Evolutionary conservation across 805 yeast genomes (phyloP), one percentile per base, ranked within the genome.

Genomic region (Schizosaccharomyces osmophilus): DNA sequence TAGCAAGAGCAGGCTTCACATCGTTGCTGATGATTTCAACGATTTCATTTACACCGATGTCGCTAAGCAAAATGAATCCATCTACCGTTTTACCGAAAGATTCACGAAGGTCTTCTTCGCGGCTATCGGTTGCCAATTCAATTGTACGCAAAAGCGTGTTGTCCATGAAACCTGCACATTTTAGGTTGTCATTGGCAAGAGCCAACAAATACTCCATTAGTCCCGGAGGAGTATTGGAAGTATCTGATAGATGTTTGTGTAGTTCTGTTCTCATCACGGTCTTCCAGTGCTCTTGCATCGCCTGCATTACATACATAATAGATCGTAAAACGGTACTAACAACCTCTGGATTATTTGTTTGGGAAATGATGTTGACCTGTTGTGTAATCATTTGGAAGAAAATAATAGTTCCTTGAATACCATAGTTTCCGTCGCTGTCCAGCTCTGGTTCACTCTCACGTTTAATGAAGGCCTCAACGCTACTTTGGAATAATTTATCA

Each of bases 291-390:
- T 73, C 73, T 64, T 85, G 87, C 64, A 95, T 75, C 61, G 76
- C 71, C 59, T 78, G 73, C 64, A 87, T 74, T 60, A 85, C 74
- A 5, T 73, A 74, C 41, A 84, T 79, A 75, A 88, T 85, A 63
- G 83, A 81, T 61, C 78, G 82, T 17, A 87, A 79, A 13, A 87
- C 93, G 29, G 90, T 93, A 13, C 82, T 82, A 42, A 87, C 74
- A 32, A 87, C 84, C 64, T 82, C 78, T 5, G 88, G 87, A 70
- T 85, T 88, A 3, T 87, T 86, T 2, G 90, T 81, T 41, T 84
- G 89, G 0, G 88, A 85, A 0, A 95, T 93, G 5, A 85, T 89
- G 64, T 85, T 94, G 17, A 87, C 83, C 70, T 88, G 95, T 68
- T 87, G 95, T n/a, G 83, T 82, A 63, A 87, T 80, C 83, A 87